phyloP scores from a whole-genome alignment of 805 yeast genomes.

The Kregervanrija fluxuum region DNA sequence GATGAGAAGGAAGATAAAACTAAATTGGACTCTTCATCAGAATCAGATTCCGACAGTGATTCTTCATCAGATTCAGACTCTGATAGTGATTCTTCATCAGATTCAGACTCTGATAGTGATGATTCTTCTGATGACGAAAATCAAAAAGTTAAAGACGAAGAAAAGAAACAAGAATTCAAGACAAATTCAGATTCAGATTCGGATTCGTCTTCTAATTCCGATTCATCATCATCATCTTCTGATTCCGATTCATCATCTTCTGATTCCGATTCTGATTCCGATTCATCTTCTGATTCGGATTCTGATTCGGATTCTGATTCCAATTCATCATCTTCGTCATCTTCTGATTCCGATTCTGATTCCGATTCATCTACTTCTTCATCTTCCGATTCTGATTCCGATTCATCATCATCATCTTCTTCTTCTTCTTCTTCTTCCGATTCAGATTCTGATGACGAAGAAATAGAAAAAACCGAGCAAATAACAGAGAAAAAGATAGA shows the following conservation, averaged over 20 bases:
- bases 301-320: neutral
- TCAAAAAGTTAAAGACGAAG: constrained; percentile 10
- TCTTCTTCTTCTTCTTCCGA: constrained; percentile 6
- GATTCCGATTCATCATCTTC: constrained; percentile 10
- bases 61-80: too few species aligned
- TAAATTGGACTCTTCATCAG: neutral
- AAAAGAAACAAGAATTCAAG: neutral
- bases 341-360: constrained; percentile 7
- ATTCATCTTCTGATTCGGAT: neutral
- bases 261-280: neutral
- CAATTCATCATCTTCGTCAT: neutral
- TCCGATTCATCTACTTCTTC: constrained; percentile 1
- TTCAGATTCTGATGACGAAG: constrained; percentile 14
- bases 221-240: constrained; percentile 5
- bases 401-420: constrained; percentile 1
- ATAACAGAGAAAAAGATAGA: too few species aligned
- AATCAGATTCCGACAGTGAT: too few species aligned
- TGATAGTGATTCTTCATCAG: neutral
- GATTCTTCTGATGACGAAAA: too few species aligned
- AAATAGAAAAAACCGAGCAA: neutral
- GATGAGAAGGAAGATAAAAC: neutral
- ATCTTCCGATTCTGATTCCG: constrained; percentile 9
- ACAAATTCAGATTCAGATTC: constrained; percentile 8
- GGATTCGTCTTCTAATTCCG: constrained; percentile 2
- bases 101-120: neutral